Percentiles rank a stretch among this genome's conserved stretches.
Evolutionary conservation across 768 basidiomycete species (phyloP).

Genomic region (Lentinula raphanica): DNA sequence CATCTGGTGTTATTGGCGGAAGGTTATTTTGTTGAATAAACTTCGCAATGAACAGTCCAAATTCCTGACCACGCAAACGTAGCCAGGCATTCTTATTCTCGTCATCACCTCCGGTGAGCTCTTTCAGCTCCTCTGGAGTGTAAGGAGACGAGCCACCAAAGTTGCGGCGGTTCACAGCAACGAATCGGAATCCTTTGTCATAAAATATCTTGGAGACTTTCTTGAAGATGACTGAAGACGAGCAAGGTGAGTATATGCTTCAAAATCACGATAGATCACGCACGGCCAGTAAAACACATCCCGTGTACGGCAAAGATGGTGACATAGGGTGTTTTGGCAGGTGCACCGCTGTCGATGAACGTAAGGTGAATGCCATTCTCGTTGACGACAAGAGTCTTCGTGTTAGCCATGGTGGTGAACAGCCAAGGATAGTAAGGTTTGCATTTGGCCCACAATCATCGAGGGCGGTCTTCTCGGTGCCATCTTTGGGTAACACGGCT

Average conservation of each 20-base stretch:
- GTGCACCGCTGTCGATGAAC: not conserved
- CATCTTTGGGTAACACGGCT: no score
- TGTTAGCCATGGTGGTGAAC: not conserved
- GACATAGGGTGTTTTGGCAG: not conserved
- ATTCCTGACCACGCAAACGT: conserved; percentile 22
- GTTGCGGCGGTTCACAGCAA: conserved; percentile 27
- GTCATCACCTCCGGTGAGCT: conserved; percentile 12
- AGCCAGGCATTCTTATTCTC: conserved; percentile 15
- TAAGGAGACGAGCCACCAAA: conserved; percentile 27
- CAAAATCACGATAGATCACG: not conserved
- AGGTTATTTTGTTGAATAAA: conserved; percentile 16
- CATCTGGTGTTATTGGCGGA: conserved; percentile 6
- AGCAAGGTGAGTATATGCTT: not conserved
- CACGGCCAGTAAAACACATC: not conserved
- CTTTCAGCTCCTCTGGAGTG: conserved; percentile 19
- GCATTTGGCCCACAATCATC: not conserved
- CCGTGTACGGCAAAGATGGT: not conserved
- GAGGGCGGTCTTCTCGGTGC: not conserved
- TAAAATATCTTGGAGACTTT: not conserved
- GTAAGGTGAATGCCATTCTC: not conserved
- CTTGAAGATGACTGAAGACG: not conserved
- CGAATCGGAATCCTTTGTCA: conserved; percentile 15
- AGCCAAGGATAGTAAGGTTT: not conserved
- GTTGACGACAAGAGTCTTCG: not conserved
- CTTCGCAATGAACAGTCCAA: conserved; percentile 22